Evolutionary conservation across 2,329 filamentous ascomycete genomes (phyloP).

Genomic region (Cladosporium halotolerans): DNA sequence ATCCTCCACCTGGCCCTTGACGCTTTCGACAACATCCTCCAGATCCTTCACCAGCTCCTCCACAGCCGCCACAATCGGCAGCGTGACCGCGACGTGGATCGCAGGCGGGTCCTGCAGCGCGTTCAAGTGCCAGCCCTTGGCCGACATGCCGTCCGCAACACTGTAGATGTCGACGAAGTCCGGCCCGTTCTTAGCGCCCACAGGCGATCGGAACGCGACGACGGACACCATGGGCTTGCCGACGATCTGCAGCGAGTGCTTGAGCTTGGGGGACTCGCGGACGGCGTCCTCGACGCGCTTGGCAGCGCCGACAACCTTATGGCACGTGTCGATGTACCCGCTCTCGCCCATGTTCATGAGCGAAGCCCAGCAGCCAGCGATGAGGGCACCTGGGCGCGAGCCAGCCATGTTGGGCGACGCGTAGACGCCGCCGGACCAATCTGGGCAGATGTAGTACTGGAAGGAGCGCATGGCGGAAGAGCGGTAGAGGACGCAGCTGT

Average conservation of each 20-base stretch:
- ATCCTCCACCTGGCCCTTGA: constrained; percentile 65
- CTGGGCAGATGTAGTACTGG: constrained; percentile 93
- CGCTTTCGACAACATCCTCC: constrained; percentile 54
- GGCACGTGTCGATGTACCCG: constrained; percentile 82
- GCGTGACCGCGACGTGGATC: constrained; percentile 87
- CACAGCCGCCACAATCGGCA: constrained; percentile 75
- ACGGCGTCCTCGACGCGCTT: constrained; percentile 77
- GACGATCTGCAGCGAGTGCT: constrained; percentile 68
- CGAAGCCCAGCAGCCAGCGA: constrained; percentile 91
- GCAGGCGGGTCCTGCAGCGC: constrained; percentile 85
- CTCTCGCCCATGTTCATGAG: constrained; percentile 81
- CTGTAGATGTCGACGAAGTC: constrained; percentile 87
- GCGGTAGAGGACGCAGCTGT: constrained; percentile 88
- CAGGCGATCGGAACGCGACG: constrained; percentile 69
- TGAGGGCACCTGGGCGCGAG: constrained; percentile 84
- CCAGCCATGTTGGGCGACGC: constrained; percentile 88
- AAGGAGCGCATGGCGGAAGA: constrained; percentile 70
- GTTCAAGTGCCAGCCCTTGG: constrained; percentile 90
- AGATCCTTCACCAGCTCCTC: constrained; percentile 72
- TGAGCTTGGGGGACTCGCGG: constrained; percentile 59
- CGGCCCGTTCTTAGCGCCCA: constrained; percentile 14
- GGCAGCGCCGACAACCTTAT: constrained; percentile 78
- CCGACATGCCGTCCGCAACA: constrained; percentile 79
- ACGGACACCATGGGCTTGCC: constrained; percentile 85
- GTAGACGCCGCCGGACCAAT: constrained; percentile 95